A percentile compares a stretch with the other conserved stretches of the same genome.
Conservation (phyloP, 2,329 filamentous ascomycete species). For the Xylaria sp. region DNA sequence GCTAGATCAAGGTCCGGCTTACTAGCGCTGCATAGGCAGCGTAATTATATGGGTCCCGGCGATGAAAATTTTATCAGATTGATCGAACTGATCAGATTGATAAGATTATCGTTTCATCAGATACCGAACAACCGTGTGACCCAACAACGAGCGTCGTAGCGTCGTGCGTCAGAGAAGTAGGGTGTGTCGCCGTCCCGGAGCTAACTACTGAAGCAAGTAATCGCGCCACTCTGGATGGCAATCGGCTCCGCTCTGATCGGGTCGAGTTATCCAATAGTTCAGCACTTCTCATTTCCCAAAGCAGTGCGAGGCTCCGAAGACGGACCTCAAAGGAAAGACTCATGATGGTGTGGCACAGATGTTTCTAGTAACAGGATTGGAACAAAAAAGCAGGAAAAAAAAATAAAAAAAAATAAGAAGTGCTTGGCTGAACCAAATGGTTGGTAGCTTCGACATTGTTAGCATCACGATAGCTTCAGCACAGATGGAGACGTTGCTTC, state of each 20-base stretch:
- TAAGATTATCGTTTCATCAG: conserved; percentile 38
- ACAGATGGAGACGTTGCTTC: background rate
- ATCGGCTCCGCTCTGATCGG: background rate
- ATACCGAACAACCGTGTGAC: conserved; percentile 2
- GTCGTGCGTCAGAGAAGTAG: background rate
- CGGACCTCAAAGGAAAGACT: conserved; percentile 17
- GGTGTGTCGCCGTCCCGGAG: conserved; percentile 1
- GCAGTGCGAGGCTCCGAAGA: conserved; percentile 27
- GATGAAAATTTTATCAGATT: conserved; percentile 42
- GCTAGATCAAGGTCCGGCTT: background rate
- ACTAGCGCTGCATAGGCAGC: conserved; percentile 20
- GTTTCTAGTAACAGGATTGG: background rate
- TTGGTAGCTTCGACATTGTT: conserved; percentile 7
- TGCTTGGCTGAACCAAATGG: background rate
- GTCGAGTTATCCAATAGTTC: conserved; percentile 19
- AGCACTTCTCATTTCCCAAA: conserved; percentile 16
- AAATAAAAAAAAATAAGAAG: background rate
- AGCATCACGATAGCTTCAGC: conserved; percentile 4
- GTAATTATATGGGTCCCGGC: conserved; percentile 8
- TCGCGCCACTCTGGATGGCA: background rate
- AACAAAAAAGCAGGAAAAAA: background rate
- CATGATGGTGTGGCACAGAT: background rate
- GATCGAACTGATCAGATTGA: conserved; percentile 37
- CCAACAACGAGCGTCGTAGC: background rate
- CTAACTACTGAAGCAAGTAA: background rate